Percentiles rank a stretch among this genome's conserved stretches.
Evolutionary conservation across 352 stramenopile species (phyloP).

Genomic region (Phytopythium litorale): DNA sequence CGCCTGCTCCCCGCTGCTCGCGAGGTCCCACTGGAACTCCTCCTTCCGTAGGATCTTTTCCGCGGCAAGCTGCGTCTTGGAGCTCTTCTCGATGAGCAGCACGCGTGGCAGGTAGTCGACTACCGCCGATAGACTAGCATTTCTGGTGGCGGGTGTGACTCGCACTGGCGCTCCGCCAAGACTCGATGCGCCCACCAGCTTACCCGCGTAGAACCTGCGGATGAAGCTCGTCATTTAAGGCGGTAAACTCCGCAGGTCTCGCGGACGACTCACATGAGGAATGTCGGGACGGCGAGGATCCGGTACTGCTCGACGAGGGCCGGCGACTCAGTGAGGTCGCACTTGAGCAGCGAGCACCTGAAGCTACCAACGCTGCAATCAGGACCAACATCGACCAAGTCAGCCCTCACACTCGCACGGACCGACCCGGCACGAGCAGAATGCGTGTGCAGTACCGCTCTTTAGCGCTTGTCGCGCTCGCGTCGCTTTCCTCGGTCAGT

Average conservation of each 20-base stretch:
- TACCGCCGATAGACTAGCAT: conserved; percentile 48
- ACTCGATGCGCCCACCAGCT: conserved; percentile 57
- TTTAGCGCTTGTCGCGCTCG: background rate
- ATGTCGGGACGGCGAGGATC: conserved; percentile 69
- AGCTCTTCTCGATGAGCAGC: conserved; percentile 48
- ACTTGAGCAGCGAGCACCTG: conserved; percentile 66
- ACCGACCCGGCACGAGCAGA: background rate
- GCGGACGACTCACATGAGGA: conserved; percentile 46
- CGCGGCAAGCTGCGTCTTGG: conserved; percentile 51
- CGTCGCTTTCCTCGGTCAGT: conserved; percentile 14
- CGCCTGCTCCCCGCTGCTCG: conserved; percentile 53
- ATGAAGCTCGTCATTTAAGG: background rate
- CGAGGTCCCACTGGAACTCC: conserved; percentile 65
- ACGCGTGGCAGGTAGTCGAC: conserved; percentile 59
- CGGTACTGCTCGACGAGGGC: conserved; percentile 54
- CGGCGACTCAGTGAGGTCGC: conserved; percentile 62
- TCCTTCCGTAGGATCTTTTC: conserved; percentile 65
- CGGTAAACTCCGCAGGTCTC: background rate
- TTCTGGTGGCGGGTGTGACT: conserved; percentile 53
- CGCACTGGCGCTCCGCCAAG: conserved; percentile 48
- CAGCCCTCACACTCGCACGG: background rate
- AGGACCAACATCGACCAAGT: background rate
- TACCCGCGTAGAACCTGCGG: conserved; percentile 55
- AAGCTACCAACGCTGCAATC: conserved; percentile 9
- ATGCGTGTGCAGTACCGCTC: background rate